Evolutionary conservation across 331 rosid genomes (phyloP).

Genomic region (Dryas integrifolia): DNA sequence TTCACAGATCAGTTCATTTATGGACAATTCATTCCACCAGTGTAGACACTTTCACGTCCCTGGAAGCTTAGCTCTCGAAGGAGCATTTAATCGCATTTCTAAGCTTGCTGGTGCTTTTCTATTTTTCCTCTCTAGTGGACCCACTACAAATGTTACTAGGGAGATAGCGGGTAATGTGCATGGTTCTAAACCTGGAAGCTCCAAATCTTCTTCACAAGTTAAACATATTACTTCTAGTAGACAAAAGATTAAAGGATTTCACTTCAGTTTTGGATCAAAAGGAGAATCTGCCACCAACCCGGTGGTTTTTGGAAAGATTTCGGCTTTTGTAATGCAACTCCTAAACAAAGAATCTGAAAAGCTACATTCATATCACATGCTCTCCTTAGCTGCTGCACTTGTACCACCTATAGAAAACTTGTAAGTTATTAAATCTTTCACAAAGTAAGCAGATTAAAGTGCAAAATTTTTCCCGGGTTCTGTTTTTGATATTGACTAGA

Average conservation of each 20-base stretch:
- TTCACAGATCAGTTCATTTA: constrained; percentile 54
- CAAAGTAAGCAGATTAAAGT: constrained; percentile 17
- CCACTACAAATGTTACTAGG: constrained; percentile 34
- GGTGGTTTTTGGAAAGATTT: constrained; percentile 47
- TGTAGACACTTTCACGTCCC: constrained; percentile 38
- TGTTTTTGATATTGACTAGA: constrained; percentile 10
- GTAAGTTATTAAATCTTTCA: constrained; percentile 46
- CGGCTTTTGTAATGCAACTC: constrained; percentile 43
- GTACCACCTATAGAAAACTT: constrained; percentile 71
- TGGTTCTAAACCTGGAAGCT: constrained; percentile 38
- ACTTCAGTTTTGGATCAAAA: constrained; percentile 45
- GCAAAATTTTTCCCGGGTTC: constrained; percentile 4
- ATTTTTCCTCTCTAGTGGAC: constrained; percentile 46
- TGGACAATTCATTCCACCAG: constrained; percentile 47
- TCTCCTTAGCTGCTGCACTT: constrained; percentile 70
- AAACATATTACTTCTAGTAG: constrained; percentile 42
- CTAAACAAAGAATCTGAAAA: constrained; percentile 53
- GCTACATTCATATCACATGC: constrained; percentile 49
- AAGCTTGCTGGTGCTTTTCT: constrained; percentile 60
- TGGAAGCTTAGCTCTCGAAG: constrained; percentile 57
- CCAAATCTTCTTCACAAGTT: constrained; percentile 34
- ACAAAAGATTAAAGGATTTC: constrained; percentile 37
- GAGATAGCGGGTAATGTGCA: constrained; percentile 42
- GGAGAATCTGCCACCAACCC: constrained; percentile 31
- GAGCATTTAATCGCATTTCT: constrained; percentile 52